Percentiles rank a stretch among this genome's conserved stretches.
phyloP scores from a whole-genome alignment of 1,139 yeast genomes.

The Yamadazyma mexicana region DNA sequence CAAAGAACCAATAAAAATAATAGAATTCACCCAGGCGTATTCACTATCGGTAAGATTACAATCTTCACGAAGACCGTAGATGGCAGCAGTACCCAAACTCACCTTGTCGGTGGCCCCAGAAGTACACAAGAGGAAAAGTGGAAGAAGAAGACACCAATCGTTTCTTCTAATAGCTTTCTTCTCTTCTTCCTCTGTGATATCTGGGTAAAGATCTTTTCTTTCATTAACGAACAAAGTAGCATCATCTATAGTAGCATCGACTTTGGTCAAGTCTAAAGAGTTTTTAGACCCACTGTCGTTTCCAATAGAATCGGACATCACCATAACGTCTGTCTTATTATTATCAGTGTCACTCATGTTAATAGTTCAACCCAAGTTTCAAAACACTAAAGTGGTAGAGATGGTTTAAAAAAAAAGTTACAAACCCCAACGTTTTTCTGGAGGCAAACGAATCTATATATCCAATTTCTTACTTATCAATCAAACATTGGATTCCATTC shows the following conservation, averaged over 20 bases:
- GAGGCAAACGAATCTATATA: not conserved
- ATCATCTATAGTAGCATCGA: conserved; percentile 11
- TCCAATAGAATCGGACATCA: not conserved
- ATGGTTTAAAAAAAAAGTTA: not conserved
- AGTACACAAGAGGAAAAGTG: conserved; percentile 33
- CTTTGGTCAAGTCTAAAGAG: not conserved
- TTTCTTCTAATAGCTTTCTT: conserved; percentile 27
- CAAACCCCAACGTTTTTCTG: not conserved
- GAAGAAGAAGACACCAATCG: conserved; percentile 35
- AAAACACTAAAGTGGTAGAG: no score
- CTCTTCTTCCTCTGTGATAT: conserved; percentile 26
- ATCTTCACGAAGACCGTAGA: conserved; percentile 41
- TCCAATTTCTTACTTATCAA: not conserved
- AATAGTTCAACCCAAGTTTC: no score
- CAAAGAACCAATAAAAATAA: conserved; percentile 47
- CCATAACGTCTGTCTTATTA: not conserved
- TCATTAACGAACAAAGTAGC: conserved; percentile 18
- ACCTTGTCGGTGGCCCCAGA: conserved; percentile 47
- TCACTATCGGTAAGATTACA: conserved; percentile 35
- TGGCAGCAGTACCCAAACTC: conserved; percentile 41
- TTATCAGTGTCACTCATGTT: not conserved
- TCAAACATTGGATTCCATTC: not conserved
- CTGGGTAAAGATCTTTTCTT: conserved; percentile 13
- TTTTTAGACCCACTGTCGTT: not conserved
- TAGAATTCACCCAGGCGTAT: conserved; percentile 49